A percentile compares a stretch with the other conserved stretches of the same genome.
Evolutionary conservation across 164 flowering plant genomes (phyloP).

Genomic region (Hamamelis virginiana): DNA sequence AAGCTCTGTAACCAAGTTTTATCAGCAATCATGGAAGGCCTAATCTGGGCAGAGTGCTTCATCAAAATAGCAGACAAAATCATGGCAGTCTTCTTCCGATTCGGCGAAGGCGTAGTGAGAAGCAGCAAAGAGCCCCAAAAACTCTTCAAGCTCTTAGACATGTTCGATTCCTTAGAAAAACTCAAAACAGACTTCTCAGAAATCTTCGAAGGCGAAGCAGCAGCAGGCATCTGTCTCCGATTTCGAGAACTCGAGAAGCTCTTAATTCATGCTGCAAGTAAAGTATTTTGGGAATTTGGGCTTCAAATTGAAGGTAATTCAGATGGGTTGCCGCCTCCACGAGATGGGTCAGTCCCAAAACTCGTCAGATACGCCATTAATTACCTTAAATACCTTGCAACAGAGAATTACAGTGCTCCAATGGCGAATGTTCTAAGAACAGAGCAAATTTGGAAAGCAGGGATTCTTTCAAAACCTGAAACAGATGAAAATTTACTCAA

Average conservation of each 20-base stretch:
- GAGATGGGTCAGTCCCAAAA: slow-evolving; percentile 65
- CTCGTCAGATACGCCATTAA: slow-evolving; percentile 63
- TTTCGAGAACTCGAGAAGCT: slow-evolving; percentile 68
- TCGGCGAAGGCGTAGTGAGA: slow-evolving; percentile 72
- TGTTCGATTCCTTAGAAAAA: slow-evolving; percentile 63
- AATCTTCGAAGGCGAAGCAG: slow-evolving; percentile 64
- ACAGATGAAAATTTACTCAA: slow-evolving; percentile 47
- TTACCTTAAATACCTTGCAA: slow-evolving; percentile 56
- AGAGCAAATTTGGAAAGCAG: slow-evolving; percentile 63
- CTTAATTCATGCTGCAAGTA: slow-evolving; percentile 52
- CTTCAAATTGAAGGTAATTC: slow-evolving; percentile 68
- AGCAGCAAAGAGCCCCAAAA: slow-evolving; percentile 76
- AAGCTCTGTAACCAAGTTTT: slow-evolving; percentile 50
- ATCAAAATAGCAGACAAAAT: slow-evolving; percentile 67
- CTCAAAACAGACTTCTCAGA: slow-evolving; percentile 39
- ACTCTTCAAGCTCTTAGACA: slow-evolving; percentile 73
- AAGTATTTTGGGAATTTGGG: slow-evolving; percentile 70
- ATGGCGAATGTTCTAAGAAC: slow-evolving; percentile 59
- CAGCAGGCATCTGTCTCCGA: slow-evolving; percentile 51
- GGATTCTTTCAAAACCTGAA: slow-evolving; percentile 45
- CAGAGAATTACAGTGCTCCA: slow-evolving; percentile 42
- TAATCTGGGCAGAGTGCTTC: slow-evolving; percentile 68
- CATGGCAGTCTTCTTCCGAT: slow-evolving; percentile 79
- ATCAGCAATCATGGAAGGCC: slow-evolving; percentile 46
- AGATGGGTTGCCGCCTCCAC: slow-evolving; percentile 56